A percentile compares a stretch with the other conserved stretches of the same genome.
phyloP scores from a whole-genome alignment of 306 rosid species.

The Phaseolus lunatus region DNA sequence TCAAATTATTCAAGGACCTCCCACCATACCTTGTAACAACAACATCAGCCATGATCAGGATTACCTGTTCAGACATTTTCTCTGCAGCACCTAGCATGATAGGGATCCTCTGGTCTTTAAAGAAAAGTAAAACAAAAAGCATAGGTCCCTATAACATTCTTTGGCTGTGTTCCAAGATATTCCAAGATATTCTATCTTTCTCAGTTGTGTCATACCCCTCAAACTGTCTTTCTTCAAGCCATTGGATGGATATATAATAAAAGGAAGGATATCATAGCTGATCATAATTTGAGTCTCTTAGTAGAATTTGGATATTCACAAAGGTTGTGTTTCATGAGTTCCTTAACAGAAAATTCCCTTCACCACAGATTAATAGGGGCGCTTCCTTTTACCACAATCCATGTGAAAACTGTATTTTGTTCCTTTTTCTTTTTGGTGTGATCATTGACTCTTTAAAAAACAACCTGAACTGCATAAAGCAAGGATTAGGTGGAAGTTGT shows the following conservation, averaged over 20 bases:
- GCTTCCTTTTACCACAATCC: constrained; percentile 1
- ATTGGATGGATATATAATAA: background rate
- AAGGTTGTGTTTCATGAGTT: constrained; percentile 9
- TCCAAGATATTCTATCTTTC: constrained; percentile 54
- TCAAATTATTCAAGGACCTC: background rate
- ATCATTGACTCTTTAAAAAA: background rate
- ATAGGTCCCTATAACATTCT: constrained; percentile 68
- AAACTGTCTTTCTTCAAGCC: constrained; percentile 1
- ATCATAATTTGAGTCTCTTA: background rate
- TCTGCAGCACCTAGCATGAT: constrained; percentile 44
- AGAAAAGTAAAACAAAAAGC: constrained; percentile 58
- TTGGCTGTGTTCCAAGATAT: constrained; percentile 39
- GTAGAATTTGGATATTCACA: constrained; percentile 15
- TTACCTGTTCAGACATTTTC: constrained; percentile 45
- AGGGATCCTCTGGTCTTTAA: constrained; percentile 62
- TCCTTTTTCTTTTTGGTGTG: constrained; percentile 5
- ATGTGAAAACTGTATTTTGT: background rate
- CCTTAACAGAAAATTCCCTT: background rate
- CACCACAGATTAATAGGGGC: background rate
- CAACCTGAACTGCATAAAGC: background rate
- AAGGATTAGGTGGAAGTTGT: constrained; percentile 31
- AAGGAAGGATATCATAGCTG: background rate
- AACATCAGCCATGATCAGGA: constrained; percentile 52
- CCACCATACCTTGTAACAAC: constrained; percentile 59
- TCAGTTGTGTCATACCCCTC: constrained; percentile 50